A percentile compares a stretch with the other conserved stretches of the same genome.
Evolutionary conservation across 306 rosid genomes (phyloP).

Genomic region (Carpinus fangiana): DNA sequence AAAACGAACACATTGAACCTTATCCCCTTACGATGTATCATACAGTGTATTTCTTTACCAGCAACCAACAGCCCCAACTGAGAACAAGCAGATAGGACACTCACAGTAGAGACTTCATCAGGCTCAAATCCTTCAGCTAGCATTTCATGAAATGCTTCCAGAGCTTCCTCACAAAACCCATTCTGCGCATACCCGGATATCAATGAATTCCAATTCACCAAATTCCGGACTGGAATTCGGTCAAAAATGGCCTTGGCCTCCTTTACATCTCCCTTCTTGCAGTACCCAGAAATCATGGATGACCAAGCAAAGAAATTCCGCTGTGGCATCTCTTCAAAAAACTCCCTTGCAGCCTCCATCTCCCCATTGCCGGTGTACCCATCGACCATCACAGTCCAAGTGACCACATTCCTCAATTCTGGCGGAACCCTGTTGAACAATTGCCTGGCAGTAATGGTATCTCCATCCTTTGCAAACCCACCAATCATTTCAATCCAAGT

Average conservation of each 20-base stretch:
- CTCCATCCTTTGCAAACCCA: conserved; percentile 61
- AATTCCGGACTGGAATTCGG: conserved; percentile 42
- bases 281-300: conserved; percentile 72
- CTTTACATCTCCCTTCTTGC: conserved; percentile 50
- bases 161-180: conserved; percentile 58
- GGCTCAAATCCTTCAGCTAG: conserved; percentile 51
- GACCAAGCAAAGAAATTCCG: conserved; percentile 68
- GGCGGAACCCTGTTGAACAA: conserved; percentile 57
- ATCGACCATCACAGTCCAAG: conserved; percentile 79
- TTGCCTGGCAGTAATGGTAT: conserved; percentile 42
- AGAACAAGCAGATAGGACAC: conserved; percentile 71
- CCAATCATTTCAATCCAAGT: conserved; percentile 76
- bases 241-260: conserved; percentile 51
- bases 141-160: conserved; percentile 50
- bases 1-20: conserved; percentile 48
- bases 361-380: conserved; percentile 65
- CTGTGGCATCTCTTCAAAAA: conserved; percentile 62
- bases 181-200: conserved; percentile 73
- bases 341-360: conserved; percentile 61
- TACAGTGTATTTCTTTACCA: conserved; percentile 53
- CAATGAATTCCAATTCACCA: conserved; percentile 77
- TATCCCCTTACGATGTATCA: conserved; percentile 40
- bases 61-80: conserved; percentile 51
- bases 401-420: conserved; percentile 52
- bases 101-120: conserved; percentile 53